These are phyloP conservation scores for Cryptococcus sp. DNA, from an alignment of 1,284 basidiomycete species.

Conservation along the genomic window DNA sequence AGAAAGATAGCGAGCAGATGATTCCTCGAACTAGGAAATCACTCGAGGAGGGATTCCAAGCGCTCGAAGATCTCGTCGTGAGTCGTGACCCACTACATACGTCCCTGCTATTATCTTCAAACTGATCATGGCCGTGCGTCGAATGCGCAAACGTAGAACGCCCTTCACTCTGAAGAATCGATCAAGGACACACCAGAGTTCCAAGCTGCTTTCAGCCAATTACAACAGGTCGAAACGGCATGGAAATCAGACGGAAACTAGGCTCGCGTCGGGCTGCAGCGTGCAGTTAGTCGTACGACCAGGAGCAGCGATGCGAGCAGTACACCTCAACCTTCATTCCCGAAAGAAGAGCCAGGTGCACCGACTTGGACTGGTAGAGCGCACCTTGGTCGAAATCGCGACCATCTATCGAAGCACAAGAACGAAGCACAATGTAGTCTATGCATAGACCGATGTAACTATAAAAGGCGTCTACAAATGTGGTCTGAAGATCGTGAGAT, in stretches of 20 bases:
- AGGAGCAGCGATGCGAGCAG: too few relatives aligned
- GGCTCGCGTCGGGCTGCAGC: not conserved
- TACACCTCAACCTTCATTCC: too few relatives aligned
- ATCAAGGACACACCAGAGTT: slow-evolving; percentile 29
- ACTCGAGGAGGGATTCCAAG: slow-evolving; percentile 64
- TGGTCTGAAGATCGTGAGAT: too few relatives aligned
- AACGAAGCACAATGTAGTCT: too few relatives aligned
- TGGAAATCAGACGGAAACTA: slow-evolving; percentile 24
- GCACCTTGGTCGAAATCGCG: too few relatives aligned
- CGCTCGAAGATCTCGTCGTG: slow-evolving; percentile 70
- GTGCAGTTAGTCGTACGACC: too few relatives aligned
- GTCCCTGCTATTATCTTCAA: not conserved
- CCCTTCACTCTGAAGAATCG: slow-evolving; percentile 23
- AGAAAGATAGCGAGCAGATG: slow-evolving; percentile 80
- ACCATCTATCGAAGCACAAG: too few relatives aligned
- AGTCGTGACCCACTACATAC: slow-evolving; percentile 48
- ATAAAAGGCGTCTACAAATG: too few relatives aligned
- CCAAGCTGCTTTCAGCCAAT: slow-evolving; percentile 24
- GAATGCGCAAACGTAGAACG: slow-evolving; percentile 11
- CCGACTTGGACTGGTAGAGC: too few relatives aligned
- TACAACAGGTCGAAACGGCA: slow-evolving; percentile 31
- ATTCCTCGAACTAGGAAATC: slow-evolving; percentile 66
- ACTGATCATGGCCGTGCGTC: not conserved
- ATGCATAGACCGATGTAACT: too few relatives aligned
- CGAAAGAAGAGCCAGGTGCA: too few relatives aligned